Percentiles rank a stretch among this genome's conserved stretches.
Evolutionary conservation across 139 green algal genomes (phyloP).

Genomic region (Raphidocelis subcapitata): DNA sequence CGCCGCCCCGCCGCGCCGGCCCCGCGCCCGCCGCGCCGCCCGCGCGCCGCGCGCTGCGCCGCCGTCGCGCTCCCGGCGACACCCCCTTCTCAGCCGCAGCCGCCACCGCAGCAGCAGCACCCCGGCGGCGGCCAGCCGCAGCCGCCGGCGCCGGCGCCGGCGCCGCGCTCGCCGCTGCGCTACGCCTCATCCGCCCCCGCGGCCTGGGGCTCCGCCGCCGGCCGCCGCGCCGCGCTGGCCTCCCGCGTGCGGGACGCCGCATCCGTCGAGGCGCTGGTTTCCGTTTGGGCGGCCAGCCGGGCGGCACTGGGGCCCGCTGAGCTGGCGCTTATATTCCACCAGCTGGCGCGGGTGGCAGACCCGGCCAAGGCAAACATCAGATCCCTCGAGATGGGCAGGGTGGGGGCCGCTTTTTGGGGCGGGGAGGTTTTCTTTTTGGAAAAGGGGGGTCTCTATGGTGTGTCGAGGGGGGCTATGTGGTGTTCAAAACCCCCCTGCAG

Average conservation of each 20-base stretch:
- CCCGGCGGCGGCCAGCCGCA: no score
- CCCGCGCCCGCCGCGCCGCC: no score
- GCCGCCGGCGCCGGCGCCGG: no score
- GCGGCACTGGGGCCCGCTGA: slow-evolving; percentile 11
- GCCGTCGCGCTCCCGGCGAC: no score
- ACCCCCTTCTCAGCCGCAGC: no score
- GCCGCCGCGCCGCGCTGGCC: slow-evolving; percentile 10
- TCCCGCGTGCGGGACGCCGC: not conserved
- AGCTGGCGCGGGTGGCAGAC: slow-evolving; percentile 15
- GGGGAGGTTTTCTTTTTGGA: not conserved
- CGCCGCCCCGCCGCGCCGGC: no score
- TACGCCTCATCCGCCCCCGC: no score
- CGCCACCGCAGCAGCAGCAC: no score
- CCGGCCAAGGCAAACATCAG: slow-evolving; percentile 12
- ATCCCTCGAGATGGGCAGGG: slow-evolving; percentile 18
- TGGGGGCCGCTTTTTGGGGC: not conserved
- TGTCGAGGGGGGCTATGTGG: no score
- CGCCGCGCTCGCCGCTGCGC: no score
- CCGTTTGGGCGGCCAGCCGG: slow-evolving; percentile 10
- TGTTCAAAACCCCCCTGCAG: no score
- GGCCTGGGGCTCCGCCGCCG: not conserved
- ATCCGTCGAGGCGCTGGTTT: slow-evolving; percentile 8
- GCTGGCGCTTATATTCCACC: slow-evolving; percentile 22
- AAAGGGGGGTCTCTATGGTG: not conserved
- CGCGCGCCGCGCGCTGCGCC: no score